Evolutionary conservation across 352 stramenopile genomes (phyloP).

Genomic region (Elongisporangium anandrum): DNA sequence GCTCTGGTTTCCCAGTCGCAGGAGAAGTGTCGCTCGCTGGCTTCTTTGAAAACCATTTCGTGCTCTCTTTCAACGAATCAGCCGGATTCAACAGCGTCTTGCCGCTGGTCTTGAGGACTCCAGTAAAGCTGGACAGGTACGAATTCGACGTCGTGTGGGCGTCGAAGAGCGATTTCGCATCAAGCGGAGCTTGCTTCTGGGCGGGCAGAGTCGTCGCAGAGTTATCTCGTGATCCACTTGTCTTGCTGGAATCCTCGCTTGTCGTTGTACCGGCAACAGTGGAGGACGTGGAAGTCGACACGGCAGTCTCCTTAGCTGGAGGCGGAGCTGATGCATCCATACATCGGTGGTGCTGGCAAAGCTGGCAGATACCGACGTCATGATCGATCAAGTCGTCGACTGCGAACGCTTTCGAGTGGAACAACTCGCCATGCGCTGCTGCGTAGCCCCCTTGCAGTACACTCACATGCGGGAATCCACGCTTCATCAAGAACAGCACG

Average conservation of each 20-base stretch:
- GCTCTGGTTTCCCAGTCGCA: conserved; percentile 16
- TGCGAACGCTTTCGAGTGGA: conserved; percentile 43
- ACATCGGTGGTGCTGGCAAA: conserved; percentile 58
- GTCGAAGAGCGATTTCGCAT: conserved; percentile 40
- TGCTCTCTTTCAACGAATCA: conserved; percentile 50
- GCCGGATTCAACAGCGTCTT: conserved; percentile 66
- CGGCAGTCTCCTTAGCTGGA: neutral
- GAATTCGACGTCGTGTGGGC: conserved; percentile 20
- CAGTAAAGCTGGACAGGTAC: conserved; percentile 71
- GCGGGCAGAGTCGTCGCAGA: neutral
- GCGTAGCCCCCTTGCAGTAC: conserved; percentile 71
- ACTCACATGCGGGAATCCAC: conserved; percentile 69
- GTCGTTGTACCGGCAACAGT: neutral
- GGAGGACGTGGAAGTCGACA: neutral
- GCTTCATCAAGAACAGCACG: conserved; percentile 69
- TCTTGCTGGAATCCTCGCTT: neutral
- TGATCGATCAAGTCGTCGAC: conserved; percentile 75
- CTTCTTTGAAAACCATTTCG: conserved; percentile 81
- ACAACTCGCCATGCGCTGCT: conserved; percentile 46
- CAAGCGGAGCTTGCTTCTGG: conserved; percentile 12
- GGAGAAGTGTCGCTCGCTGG: conserved; percentile 18
- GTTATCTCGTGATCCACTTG: neutral
- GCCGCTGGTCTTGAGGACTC: conserved; percentile 56
- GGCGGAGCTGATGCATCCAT: conserved; percentile 2
- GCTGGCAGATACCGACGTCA: conserved; percentile 46